Conservation (phyloP, 129 eudicot genomes). For the Centella asiatica region DNA sequence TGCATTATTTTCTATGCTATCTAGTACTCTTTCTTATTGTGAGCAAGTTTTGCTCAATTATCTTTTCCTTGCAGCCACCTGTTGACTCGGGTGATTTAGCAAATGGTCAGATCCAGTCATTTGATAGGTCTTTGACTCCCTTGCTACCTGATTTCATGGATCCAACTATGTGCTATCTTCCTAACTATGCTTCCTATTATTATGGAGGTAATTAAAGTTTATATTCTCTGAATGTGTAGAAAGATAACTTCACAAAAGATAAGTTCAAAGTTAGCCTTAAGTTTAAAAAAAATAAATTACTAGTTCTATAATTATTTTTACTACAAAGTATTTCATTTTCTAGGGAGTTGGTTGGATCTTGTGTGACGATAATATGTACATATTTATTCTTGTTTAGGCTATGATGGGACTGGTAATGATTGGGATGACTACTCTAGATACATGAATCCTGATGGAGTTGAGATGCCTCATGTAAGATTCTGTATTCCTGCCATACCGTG, state of each 20-base stretch:
- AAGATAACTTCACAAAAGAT: too few species aligned
- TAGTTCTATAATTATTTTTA: too few species aligned
- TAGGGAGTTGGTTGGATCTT: too few species aligned
- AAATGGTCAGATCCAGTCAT: constrained; percentile 37
- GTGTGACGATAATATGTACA: too few species aligned
- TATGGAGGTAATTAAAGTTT: constrained; percentile 49
- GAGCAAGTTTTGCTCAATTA: neutral
- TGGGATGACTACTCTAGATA: constrained; percentile 63
- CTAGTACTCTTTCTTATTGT: neutral
- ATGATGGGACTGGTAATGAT: constrained; percentile 50
- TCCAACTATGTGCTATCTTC: constrained; percentile 44
- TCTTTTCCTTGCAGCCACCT: constrained; percentile 21
- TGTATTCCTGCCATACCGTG: neutral
- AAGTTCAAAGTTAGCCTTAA: too few species aligned
- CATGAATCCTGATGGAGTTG: constrained; percentile 59
- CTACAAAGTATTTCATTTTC: too few species aligned
- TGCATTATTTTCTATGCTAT: neutral
- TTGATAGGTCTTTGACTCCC: constrained; percentile 50
- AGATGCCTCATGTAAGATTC: constrained; percentile 51
- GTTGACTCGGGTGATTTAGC: constrained; percentile 21
- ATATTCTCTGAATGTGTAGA: too few species aligned
- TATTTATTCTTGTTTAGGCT: constrained; percentile 24
- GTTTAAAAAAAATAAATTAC: too few species aligned
- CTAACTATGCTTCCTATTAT: constrained; percentile 54
- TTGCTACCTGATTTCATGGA: constrained; percentile 44